These are phyloP conservation scores for Lophiostoma macrostomum DNA, from an alignment of 495 filamentous ascomycete genomes.

Conservation along the genomic window DNA sequence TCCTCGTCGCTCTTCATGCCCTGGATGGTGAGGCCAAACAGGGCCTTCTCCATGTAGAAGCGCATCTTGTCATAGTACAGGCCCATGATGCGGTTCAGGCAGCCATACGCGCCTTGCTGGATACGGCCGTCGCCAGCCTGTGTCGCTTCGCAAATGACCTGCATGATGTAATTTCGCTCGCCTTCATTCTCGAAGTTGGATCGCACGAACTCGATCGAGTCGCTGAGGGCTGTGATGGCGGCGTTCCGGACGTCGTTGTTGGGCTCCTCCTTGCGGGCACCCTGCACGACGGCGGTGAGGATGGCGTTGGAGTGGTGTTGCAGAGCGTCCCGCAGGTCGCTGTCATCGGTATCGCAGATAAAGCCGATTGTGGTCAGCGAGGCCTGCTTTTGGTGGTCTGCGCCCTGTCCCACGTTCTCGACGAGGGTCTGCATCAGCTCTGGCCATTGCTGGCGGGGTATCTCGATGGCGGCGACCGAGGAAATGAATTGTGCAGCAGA, in stretches of 20 bases:
- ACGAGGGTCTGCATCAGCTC: conserved; percentile 87
- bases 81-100: conserved; percentile 95
- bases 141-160: conserved; percentile 97
- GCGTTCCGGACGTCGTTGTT: conserved; percentile 86
- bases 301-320: conserved; percentile 92
- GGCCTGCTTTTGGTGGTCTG: conserved; percentile 83
- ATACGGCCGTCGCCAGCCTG: conserved; percentile 85
- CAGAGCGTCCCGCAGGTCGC: conserved; percentile 77
- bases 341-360: conserved; percentile 93
- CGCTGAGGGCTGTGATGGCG: conserved; percentile 88
- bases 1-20: conserved; percentile 98
- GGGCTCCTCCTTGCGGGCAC: conserved; percentile 90
- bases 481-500: conserved; percentile 93
- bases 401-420: conserved; percentile 82
- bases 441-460: conserved; percentile 91
- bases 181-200: conserved; percentile 99
- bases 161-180: conserved; percentile 99
- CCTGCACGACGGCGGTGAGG: conserved; percentile 94
- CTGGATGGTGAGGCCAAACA: conserved; percentile 96
- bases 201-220: conserved; percentile 96
- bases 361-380: conserved; percentile 93
- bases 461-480: conserved; percentile 89
- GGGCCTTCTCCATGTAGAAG: conserved; percentile 99
- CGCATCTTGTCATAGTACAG: conserved; percentile 99
- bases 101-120: conserved; percentile 93